phyloP scores from a whole-genome alignment of 1,139 yeast genomes.

The Suhomyces ambrosiae region DNA sequence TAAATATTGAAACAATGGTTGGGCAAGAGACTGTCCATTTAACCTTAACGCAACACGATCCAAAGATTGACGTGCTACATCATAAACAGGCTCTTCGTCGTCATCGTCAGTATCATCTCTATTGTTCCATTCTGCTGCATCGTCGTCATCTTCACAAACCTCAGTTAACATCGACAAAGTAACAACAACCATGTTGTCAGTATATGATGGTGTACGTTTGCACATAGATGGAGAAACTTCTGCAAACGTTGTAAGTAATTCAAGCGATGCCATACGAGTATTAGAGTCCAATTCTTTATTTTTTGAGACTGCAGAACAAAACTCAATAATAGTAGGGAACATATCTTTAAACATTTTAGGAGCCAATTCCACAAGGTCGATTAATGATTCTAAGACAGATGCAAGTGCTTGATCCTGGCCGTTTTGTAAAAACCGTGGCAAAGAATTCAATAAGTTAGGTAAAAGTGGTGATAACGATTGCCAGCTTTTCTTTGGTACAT shows the following conservation, averaged over 20 bases:
- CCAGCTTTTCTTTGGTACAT: slow-evolving; percentile 80
- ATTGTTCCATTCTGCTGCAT: slow-evolving; percentile 84
- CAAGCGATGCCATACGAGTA: slow-evolving; percentile 85
- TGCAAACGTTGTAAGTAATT: slow-evolving; percentile 83
- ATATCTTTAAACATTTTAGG: slow-evolving; percentile 92
- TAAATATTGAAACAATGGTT: slow-evolving; percentile 81
- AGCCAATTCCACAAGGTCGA: slow-evolving; percentile 88
- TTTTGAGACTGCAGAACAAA: slow-evolving; percentile 79
- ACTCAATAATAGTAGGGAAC: slow-evolving; percentile 84
- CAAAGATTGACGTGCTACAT: slow-evolving; percentile 90
- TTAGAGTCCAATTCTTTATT: slow-evolving; percentile 76
- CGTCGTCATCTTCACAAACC: slow-evolving; percentile 85
- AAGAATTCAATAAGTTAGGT: slow-evolving; percentile 80
- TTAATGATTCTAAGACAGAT: slow-evolving; percentile 82
- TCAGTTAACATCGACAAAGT: slow-evolving; percentile 89
- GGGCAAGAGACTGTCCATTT: slow-evolving; percentile 81
- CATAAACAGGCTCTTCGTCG: slow-evolving; percentile 84
- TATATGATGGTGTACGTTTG: slow-evolving; percentile 72
- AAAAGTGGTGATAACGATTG: slow-evolving; percentile 71
- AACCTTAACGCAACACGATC: slow-evolving; percentile 86
- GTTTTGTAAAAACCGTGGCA: slow-evolving; percentile 78
- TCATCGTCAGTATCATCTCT: slow-evolving; percentile 77
- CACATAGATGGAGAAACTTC: slow-evolving; percentile 97
- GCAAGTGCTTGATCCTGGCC: slow-evolving; percentile 83
- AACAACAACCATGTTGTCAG: slow-evolving; percentile 69